A percentile compares a stretch with the other conserved stretches of the same genome.
These are phyloP conservation scores for Sicyos edulis DNA, from an alignment of 306 rosid genomes.

Conservation along the genomic window DNA sequence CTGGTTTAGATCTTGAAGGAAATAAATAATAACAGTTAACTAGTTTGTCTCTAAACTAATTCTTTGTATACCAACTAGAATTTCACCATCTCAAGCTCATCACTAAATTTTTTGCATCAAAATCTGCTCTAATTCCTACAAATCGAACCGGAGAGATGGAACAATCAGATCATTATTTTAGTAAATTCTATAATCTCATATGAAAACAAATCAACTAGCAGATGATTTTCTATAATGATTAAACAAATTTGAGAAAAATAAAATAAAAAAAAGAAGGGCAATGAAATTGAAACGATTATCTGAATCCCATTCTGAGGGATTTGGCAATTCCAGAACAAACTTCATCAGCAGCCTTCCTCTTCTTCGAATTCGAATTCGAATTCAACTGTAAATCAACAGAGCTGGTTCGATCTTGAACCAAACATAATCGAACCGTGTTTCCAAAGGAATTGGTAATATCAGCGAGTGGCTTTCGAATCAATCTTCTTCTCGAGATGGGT, in stretches of 20 bases:
- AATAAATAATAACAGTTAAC: too few species aligned
- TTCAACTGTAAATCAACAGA: neutral
- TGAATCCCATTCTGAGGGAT: constrained; percentile 23
- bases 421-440: neutral
- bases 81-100: too few species aligned
- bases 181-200: neutral
- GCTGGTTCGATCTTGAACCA: neutral
- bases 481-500: constrained; percentile 4
- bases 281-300: neutral
- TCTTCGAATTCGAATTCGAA: neutral
- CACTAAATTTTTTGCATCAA: too few species aligned
- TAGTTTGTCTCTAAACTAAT: too few species aligned
- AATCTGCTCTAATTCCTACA: neutral
- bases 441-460: constrained; percentile 8
- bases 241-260: too few species aligned
- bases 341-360: constrained; percentile 13
- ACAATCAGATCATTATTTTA: neutral
- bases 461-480: constrained; percentile 4
- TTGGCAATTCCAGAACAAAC: neutral
- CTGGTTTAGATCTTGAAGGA: neutral
- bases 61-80: too few species aligned
- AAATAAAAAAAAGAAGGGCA: too few species aligned
- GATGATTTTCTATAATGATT: neutral
- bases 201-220: neutral
- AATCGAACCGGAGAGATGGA: neutral